Percentiles rank a stretch among this genome's conserved stretches.
These are phyloP conservation scores for Tillandsia fasciculata DNA, from an alignment of 176 grass and related monocot genomes.

Conservation along the genomic window DNA sequence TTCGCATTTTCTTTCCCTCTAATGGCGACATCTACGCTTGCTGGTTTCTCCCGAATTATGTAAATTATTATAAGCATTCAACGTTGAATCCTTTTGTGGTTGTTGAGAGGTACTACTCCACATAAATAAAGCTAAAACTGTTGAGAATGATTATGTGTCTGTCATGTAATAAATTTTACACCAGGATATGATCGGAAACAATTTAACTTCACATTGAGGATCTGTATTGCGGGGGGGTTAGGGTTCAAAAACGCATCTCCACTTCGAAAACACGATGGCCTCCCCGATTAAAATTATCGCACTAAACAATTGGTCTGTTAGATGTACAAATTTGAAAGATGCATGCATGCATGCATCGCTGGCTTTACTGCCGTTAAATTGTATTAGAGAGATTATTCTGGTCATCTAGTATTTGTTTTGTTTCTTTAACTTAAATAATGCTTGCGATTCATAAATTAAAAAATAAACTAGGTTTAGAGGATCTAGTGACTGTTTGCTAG, in stretches of 20 bases:
- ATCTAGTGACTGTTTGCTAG: too few relatives aligned
- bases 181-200: background rate
- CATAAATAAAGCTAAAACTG: background rate
- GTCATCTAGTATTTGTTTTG: background rate
- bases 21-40: background rate
- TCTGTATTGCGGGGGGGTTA: background rate
- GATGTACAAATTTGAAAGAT: background rate
- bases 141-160: background rate
- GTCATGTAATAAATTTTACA: background rate
- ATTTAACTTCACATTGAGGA: background rate
- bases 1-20: constrained; percentile 1
- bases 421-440: background rate
- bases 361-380: background rate
- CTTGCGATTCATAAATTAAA: background rate
- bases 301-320: background rate
- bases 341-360: background rate
- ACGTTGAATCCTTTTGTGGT: too few relatives aligned
- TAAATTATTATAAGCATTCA: too few relatives aligned
- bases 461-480: background rate
- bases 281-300: background rate
- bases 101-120: background rate
- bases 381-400: background rate
- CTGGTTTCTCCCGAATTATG: background rate
- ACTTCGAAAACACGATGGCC: background rate
- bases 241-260: background rate